These are phyloP conservation scores for Coffea humblotiana DNA, from an alignment of 305 asterid genomes.

Conservation along the genomic window DNA sequence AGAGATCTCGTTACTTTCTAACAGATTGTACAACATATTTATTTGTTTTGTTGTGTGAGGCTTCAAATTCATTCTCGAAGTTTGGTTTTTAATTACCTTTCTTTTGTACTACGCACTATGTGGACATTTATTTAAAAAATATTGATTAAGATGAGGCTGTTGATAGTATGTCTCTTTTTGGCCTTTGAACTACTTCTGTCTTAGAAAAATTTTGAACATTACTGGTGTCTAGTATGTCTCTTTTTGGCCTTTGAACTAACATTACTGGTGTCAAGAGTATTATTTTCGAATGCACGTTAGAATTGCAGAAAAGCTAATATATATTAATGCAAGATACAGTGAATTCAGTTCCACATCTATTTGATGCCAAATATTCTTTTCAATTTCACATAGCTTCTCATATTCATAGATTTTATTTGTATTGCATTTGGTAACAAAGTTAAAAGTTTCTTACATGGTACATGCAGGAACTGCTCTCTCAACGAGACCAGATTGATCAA, in stretches of 20 bases:
- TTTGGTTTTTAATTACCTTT: too few relatives aligned
- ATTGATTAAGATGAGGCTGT: too few relatives aligned
- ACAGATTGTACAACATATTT: too few relatives aligned
- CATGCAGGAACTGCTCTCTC: slow-evolving; percentile 36
- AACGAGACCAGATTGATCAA: slow-evolving; percentile 41
- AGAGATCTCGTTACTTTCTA: too few relatives aligned
- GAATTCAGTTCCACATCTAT: neutral
- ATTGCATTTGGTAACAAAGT: neutral
- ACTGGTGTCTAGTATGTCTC: too few relatives aligned
- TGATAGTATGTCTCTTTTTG: neutral
- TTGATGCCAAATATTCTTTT: neutral
- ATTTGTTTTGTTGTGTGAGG: neutral
- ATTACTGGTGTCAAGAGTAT: too few relatives aligned
- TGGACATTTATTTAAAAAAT: too few relatives aligned
- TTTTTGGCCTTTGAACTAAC: neutral
- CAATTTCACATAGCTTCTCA: neutral
- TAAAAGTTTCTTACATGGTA: neutral
- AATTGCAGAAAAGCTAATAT: neutral
- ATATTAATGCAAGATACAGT: neutral
- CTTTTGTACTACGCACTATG: neutral
- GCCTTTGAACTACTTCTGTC: too few relatives aligned
- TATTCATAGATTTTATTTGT: too few relatives aligned
- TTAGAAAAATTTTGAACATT: too few relatives aligned
- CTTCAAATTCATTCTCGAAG: neutral
- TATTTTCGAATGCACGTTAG: neutral